These are phyloP conservation scores for Mallotus japonicus DNA, from an alignment of 441 rosid species.

Conservation along the genomic window DNA sequence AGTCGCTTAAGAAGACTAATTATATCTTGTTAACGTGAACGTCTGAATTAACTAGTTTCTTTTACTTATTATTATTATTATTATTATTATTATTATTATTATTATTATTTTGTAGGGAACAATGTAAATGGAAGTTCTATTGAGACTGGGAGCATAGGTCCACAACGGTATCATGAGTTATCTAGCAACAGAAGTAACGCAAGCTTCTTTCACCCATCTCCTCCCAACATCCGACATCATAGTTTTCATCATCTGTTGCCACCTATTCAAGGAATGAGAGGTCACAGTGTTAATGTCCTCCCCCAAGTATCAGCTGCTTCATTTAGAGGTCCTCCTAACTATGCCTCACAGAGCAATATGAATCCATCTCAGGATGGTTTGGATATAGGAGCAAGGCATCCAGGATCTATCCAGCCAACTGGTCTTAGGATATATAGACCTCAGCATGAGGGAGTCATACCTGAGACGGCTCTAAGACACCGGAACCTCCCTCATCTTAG, in stretches of 20 bases:
- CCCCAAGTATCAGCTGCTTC: slow-evolving; percentile 54
- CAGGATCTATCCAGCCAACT: slow-evolving; percentile 48
- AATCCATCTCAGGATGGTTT: slow-evolving; percentile 45
- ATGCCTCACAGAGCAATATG: slow-evolving; percentile 38
- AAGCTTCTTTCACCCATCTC: slow-evolving; percentile 41
- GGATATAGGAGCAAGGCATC: slow-evolving; percentile 51
- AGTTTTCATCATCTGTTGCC: slow-evolving; percentile 43
- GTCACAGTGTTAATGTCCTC: slow-evolving; percentile 42
- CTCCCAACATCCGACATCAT: slow-evolving; percentile 38
- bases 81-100: neutral
- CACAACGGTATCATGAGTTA: slow-evolving; percentile 45
- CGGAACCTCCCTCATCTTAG: slow-evolving; percentile 55
- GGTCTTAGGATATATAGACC: slow-evolving; percentile 53
- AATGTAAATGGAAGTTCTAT: slow-evolving; percentile 44
- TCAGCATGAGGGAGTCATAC: slow-evolving; percentile 37
- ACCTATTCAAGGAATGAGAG: slow-evolving; percentile 60
- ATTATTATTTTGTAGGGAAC: slow-evolving; percentile 33
- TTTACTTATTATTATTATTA: neutral
- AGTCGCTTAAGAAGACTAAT: neutral
- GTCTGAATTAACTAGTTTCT: neutral
- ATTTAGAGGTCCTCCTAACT: slow-evolving; percentile 38
- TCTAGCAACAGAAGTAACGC: slow-evolving; percentile 45
- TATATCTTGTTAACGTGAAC: neutral
- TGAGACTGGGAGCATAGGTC: slow-evolving; percentile 43
- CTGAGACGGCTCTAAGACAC: slow-evolving; percentile 44